These are phyloP conservation scores for Colletotrichum siamense DNA, from an alignment of 2,329 filamentous ascomycete species.

Conservation along the genomic window DNA sequence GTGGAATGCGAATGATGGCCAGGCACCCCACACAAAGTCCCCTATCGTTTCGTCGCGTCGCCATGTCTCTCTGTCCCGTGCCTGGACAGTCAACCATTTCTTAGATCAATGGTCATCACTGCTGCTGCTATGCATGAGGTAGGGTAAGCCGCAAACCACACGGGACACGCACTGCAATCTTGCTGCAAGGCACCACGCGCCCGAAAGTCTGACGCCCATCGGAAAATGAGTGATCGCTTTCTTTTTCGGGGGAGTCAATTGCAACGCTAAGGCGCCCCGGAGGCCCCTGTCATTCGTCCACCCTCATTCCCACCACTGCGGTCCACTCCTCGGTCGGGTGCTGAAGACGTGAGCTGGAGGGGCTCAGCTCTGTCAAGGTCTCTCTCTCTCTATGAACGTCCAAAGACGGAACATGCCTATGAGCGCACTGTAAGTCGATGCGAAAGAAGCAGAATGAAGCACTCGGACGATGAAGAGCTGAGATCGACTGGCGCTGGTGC, in stretches of 20 bases:
- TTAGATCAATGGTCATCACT: background rate
- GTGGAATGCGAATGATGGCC: constrained; percentile 7
- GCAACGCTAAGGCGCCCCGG: constrained; percentile 1
- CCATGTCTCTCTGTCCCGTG: background rate
- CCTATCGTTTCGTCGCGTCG: background rate
- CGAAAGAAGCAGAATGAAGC: background rate
- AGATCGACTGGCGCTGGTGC: background rate
- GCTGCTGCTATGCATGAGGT: background rate
- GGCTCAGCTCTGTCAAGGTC: background rate
- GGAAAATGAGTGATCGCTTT: background rate
- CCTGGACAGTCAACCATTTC: background rate
- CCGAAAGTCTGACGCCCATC: background rate
- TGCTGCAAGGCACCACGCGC: constrained; percentile 14
- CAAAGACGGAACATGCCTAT: background rate
- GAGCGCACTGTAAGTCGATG: background rate
- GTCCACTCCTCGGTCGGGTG: background rate
- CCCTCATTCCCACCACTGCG: background rate
- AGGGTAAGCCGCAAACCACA: background rate
- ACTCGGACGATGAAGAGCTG: background rate
- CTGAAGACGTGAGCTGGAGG: background rate
- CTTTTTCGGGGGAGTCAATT: background rate
- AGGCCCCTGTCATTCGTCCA: constrained; percentile 7
- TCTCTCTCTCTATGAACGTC: background rate
- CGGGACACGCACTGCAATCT: background rate
- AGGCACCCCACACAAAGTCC: background rate